These are phyloP conservation scores for Globisporangium acanthophoron DNA, from an alignment of 352 stramenopile species.

Conservation along the genomic window DNA sequence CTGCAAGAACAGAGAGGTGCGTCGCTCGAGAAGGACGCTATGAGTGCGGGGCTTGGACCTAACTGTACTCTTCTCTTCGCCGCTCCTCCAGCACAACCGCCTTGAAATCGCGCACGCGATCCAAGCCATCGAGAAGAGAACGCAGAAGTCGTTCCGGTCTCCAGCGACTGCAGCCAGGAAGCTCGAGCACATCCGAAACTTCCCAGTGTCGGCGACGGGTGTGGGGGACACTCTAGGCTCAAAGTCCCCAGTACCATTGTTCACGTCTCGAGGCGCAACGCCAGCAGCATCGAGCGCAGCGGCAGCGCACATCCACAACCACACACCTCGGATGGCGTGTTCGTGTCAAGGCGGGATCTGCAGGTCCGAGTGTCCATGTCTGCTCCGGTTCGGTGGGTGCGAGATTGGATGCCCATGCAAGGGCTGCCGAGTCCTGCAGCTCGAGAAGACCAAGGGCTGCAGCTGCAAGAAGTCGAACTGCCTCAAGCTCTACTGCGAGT, in stretches of 20 bases:
- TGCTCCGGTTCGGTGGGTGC: conserved; percentile 34
- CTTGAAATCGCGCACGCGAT: conserved; percentile 51
- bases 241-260: neutral
- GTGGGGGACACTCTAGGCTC: neutral
- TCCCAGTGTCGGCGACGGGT: neutral
- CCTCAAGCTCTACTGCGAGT: conserved; percentile 93
- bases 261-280: neutral
- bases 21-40: neutral
- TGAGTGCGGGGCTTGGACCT: neutral
- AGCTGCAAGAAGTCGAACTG: conserved; percentile 98
- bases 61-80: neutral
- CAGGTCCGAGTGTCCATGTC: conserved; percentile 36
- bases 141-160: conserved; percentile 40
- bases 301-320: neutral
- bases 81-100: conserved; percentile 28
- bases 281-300: neutral
- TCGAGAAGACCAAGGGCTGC: conserved; percentile 70
- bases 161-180: conserved; percentile 19
- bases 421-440: conserved; percentile 28
- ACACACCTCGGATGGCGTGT: conserved; percentile 18
- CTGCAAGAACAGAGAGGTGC: conserved; percentile 66
- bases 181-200: conserved; percentile 16
- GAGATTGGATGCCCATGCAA: conserved; percentile 28
- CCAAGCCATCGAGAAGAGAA: conserved; percentile 45
- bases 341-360: conserved; percentile 36